Base-by-base conservation (phyloP, 371 early-diverging fungal genomes). In the Mortierella sp. region DNA sequence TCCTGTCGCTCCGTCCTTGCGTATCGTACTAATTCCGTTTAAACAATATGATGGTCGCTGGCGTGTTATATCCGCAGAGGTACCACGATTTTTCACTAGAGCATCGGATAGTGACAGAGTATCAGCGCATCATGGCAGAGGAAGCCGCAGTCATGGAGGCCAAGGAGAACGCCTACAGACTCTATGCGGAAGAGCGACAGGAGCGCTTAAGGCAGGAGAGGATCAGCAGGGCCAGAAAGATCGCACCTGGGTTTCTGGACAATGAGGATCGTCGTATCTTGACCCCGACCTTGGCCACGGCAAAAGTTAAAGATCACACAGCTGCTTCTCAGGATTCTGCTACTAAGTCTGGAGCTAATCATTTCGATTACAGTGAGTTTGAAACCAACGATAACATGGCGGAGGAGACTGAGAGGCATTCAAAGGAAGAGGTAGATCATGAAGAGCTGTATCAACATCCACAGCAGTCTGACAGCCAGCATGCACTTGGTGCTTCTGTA, bases 221-320 rank as follows among this genome's bases (percentile, higher is more conserved):
- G 12, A 64, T 76, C 24, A 57, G 50, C 11, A 48, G 53, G n/a
- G 78, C 78, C 21, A 55, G 78, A 19, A 76, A 76, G 57, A 76
- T 76, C 23, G 78, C 78, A 2, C 78, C 78, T 11, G 78, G 78
- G 2, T 76, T 70, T 42, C 46, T 76, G 53, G 78, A 76, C 32
- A 76, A 70, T 50, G 78, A 76, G 4, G 78, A 76, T 42, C 70
- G 78, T 27, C 60, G 70, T 6, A 69, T 76, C 52, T 53, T 76
- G 49, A 76, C 78, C 4, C 78, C 78, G 23, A 76, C 78, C 4
- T 32, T 76, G 12, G 78, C 58, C 14, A 56, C 78, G 17, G 54
- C 70, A 6, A 56, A 64, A 28, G 54, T 44, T 8, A 41, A 23
- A 23, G 37, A 53, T 15, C 51, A 43, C 17, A 44, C 34, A 15